Conservation (phyloP, 129 eudicot genomes). For the Pittosporum tobira region DNA sequence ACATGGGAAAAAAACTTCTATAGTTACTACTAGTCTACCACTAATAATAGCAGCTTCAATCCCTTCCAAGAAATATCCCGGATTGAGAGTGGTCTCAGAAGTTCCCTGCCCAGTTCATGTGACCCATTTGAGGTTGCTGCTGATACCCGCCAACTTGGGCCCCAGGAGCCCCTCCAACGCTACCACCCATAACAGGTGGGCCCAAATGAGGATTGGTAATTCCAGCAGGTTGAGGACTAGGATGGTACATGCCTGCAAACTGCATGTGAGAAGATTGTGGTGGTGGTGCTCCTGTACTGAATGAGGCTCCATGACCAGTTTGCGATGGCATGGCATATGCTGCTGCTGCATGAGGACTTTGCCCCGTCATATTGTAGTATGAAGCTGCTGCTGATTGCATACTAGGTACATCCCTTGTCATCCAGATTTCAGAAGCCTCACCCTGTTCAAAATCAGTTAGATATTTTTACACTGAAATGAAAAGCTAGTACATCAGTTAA, state of each 20-base stretch:
- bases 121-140: conserved; percentile 89
- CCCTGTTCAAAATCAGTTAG: conserved; percentile 31
- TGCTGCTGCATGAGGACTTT: conserved; percentile 63
- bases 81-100: conserved; percentile 31
- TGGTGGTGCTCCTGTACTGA: conserved; percentile 63
- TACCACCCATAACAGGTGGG: conserved; percentile 51
- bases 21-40: no score
- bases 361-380: conserved; percentile 80
- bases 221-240: conserved; percentile 50
- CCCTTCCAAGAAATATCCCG: conserved; percentile 23
- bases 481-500: no score
- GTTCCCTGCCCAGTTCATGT: conserved; percentile 74
- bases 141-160: conserved; percentile 78
- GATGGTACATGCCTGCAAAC: conserved; percentile 71
- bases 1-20: conserved; percentile 29
- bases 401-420: conserved; percentile 68
- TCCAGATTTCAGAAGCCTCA: conserved; percentile 92
- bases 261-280: conserved; percentile 87
- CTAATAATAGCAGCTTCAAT: conserved; percentile 22
- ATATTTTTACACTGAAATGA: neutral
- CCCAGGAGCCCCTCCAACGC: conserved; percentile 58
- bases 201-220: conserved; percentile 61
- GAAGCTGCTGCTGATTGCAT: conserved; percentile 79
- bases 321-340: conserved; percentile 82
- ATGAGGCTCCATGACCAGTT: conserved; percentile 64